phyloP scores from a whole-genome alignment of 169 alveolate species.

The Plasmodium yoelii region DNA sequence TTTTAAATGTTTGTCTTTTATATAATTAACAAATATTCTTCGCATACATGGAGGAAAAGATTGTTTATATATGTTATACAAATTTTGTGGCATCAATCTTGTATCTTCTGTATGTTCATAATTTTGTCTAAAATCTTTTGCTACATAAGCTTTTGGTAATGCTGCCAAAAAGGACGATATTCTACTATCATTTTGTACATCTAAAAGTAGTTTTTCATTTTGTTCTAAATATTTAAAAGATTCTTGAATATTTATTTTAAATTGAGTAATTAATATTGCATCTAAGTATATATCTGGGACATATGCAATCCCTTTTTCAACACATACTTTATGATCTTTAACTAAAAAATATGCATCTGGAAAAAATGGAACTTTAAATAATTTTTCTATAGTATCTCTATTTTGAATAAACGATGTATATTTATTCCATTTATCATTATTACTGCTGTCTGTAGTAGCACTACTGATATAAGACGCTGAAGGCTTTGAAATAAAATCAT shows the following conservation, averaged over 20 bases:
- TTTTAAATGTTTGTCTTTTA: constrained; percentile 89
- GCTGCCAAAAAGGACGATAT: constrained; percentile 75
- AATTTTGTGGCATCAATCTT: constrained; percentile 40
- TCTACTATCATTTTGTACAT: constrained; percentile 75
- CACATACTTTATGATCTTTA: constrained; percentile 78
- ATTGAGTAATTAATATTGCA: constrained; percentile 76
- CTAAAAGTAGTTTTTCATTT: constrained; percentile 55
- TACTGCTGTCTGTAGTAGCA: constrained; percentile 54
- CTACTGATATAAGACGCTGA: constrained; percentile 26
- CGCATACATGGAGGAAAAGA: constrained; percentile 95
- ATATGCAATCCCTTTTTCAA: constrained; percentile 68
- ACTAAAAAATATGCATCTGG: constrained; percentile 85
- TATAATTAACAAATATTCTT: constrained; percentile 86
- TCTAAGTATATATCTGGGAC: constrained; percentile 82
- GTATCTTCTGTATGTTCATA: constrained; percentile 72
- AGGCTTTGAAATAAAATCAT: constrained; percentile 77
- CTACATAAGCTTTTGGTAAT: constrained; percentile 72
- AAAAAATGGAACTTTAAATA: constrained; percentile 82
- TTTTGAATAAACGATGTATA: constrained; percentile 75
- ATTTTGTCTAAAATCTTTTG: constrained; percentile 74
- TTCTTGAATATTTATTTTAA: constrained; percentile 73
- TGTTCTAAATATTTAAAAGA: constrained; percentile 75
- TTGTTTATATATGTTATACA: constrained; percentile 80
- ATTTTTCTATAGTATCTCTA: constrained; percentile 31
- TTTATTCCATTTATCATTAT: constrained; percentile 76